Evolutionary conservation across 352 stramenopile species (phyloP), one percentile per base, ranked within the genome.

Genomic region (Globisporangium camurandrum): DNA sequence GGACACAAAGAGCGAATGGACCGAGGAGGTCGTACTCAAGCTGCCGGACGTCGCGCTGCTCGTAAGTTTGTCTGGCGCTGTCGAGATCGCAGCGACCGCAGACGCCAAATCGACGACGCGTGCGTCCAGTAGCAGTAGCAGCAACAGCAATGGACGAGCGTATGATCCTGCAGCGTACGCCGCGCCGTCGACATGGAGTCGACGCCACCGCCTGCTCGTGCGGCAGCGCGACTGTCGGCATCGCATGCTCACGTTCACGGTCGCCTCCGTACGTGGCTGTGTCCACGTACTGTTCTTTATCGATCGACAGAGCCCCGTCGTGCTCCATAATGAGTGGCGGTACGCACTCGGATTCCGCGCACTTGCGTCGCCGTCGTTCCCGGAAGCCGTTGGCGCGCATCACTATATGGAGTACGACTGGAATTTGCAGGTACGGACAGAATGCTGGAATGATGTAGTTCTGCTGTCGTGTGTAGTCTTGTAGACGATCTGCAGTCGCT

Each of bases 391-490:
- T 36, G 75, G 68, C 12, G 63, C 64, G 6, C 49, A 75, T 0
- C 71, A 73, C 48, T 80, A 78, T 23, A 66, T 93, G 52, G 77
- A 86, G 45, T 93, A 89, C 48, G 82, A 93, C 48, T 93, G 82
- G 82, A 31, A 17, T 26, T 44, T 83, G 10, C 71, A 80, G 56
- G 64, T 62, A 60, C 45, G 54, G 4, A n/a, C 0, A 38, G 24
- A 3, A 1, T 27, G 8, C 16, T 51, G 4, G 22, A 6, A 22
- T 36, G n/a, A n/a, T n/a, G n/a, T n/a, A n/a, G n/a, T n/a, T n/a
- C n/a, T n/a, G n/a, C n/a, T n/a, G n/a, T n/a, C n/a, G n/a, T n/a
- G n/a, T n/a, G n/a, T n/a, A n/a, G n/a, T n/a, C n/a, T n/a, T n/a
- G n/a, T n/a, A n/a, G n/a, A n/a, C n/a, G n/a, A n/a, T n/a, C n/a